phyloP scores from a whole-genome alignment of 2,329 filamentous ascomycete species.

The Neonectria hederae region DNA sequence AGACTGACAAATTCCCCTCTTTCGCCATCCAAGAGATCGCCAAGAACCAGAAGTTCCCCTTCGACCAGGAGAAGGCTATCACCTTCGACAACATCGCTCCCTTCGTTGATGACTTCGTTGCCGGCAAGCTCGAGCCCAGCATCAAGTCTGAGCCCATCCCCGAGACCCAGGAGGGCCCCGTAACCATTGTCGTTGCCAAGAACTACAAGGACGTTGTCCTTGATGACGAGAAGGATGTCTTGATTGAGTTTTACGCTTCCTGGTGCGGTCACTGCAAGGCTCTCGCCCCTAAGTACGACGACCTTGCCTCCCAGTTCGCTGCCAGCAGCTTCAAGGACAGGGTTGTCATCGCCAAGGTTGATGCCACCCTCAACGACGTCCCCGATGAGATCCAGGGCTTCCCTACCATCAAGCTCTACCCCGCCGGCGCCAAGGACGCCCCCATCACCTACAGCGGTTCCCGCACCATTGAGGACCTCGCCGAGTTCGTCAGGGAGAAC shows the following conservation, averaged over 20 bases:
- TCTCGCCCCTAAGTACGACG: slow-evolving; percentile 95
- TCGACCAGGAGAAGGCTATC: slow-evolving; percentile 83
- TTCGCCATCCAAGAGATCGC: slow-evolving; percentile 96
- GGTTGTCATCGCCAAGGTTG: slow-evolving; percentile 96
- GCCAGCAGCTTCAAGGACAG: slow-evolving; percentile 81
- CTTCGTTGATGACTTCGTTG: slow-evolving; percentile 86
- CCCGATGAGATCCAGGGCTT: slow-evolving; percentile 97
- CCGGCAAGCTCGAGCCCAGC: slow-evolving; percentile 91
- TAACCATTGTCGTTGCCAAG: slow-evolving; percentile 89
- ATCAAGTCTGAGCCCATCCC: slow-evolving; percentile 99
- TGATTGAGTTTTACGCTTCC: slow-evolving; percentile 98
- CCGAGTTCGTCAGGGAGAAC: slow-evolving; percentile 93
- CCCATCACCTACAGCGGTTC: slow-evolving; percentile 88
- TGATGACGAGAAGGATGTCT: slow-evolving; percentile 94
- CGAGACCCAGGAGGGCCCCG: slow-evolving; percentile 89
- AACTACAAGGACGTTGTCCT: slow-evolving; percentile 92
- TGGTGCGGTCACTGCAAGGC: slow-evolving; percentile 99
- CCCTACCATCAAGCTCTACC: slow-evolving; percentile 98
- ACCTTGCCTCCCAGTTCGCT: slow-evolving; percentile 82
- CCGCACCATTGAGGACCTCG: slow-evolving; percentile 90
- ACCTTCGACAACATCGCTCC: slow-evolving; percentile 74
- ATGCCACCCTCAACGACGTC: slow-evolving; percentile 95
- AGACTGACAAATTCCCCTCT: slow-evolving; percentile 92
- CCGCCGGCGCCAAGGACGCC: slow-evolving; percentile 85
- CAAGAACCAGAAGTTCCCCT: slow-evolving; percentile 98